Base-by-base conservation (phyloP, 163 green algal genomes). In the Prototheca stagnorum region DNA sequence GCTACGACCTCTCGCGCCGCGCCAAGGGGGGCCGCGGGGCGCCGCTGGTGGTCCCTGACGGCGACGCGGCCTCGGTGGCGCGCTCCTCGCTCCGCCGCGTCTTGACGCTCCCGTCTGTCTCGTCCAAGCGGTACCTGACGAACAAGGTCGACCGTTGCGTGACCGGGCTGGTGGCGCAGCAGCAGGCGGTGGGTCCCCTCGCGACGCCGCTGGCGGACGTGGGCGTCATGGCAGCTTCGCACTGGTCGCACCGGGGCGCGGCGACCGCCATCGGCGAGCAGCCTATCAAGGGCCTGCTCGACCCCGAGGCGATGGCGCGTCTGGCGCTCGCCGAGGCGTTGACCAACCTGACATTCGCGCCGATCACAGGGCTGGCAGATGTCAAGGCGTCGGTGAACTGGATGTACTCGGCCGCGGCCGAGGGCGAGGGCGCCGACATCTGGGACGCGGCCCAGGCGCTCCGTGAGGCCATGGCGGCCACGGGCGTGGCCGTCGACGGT, bases 391-490 rank as follows among this genome's bases (percentile, higher is more conserved):
- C 65, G 22, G 86, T 94, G 42, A 98, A 98, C 77, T 98, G 90
- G 90, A 98, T 98, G 90, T 93, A 97, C 59, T 89, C 90, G 15
- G 90, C 89, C 54, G 97, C 97, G 75, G 91, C 97, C 78, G 74
- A 53, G 26, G 57, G 48, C 25, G 88, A 97, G 69, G 81, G 83
- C 6, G 78, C 68, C 2, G 73, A 65, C 42, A 93, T 94, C 82
- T 92, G 85, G 42, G 74, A 89, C 34, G 78, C 82, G 6, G 84
- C 80, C 3, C 51, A 52, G 9, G 70, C 71, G 0, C 53, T 83
- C 41, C 55, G 78, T 4, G 82, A 96, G 34, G 75, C 78, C 20
- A 97, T 98, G 88, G 64, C 94, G 15, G 57, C 82, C 37, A 72
- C 96, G 9, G 76, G 72, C 25, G 58, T 95, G 25, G 89, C 88